A percentile compares a stretch with the other conserved stretches of the same genome.
Conservation (phyloP, 2,329 filamentous ascomycete species). For the Xylariaceae sp. region DNA sequence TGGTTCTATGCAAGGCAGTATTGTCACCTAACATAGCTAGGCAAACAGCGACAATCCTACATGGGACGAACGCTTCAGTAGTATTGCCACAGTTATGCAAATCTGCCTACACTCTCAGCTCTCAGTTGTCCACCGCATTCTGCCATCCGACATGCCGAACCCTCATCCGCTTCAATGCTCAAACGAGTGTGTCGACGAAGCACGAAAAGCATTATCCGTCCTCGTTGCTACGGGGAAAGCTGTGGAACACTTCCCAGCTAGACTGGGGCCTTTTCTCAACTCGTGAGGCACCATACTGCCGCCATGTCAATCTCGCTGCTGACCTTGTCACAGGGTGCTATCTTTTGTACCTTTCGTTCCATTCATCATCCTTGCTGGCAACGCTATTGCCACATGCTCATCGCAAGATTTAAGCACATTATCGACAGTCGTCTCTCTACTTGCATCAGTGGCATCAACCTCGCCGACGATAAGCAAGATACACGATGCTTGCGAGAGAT, state of each 20-base stretch:
- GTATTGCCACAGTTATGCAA: constrained; percentile 3
- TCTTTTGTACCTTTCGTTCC: constrained; percentile 26
- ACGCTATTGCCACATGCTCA: constrained; percentile 27
- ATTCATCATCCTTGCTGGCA: constrained; percentile 28
- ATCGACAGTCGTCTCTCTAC: constrained; percentile 17
- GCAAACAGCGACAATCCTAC: constrained; percentile 9
- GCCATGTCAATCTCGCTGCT: too few species aligned
- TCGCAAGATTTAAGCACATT: constrained; percentile 20
- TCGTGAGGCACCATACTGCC: constrained; percentile 13
- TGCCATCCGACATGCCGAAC: constrained; percentile 5
- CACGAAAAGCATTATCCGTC: constrained; percentile 20
- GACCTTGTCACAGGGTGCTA: constrained; percentile 14
- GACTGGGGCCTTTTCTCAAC: constrained; percentile 22
- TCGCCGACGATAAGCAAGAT: constrained; percentile 20
- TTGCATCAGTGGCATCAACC: constrained; percentile 11
- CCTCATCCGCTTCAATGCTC: constrained; percentile 26
- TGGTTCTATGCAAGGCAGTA: not conserved
- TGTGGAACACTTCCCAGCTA: not conserved
- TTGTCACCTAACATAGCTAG: not conserved
- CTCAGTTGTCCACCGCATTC: constrained; percentile 15
- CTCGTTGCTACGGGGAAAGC: constrained; percentile 18
- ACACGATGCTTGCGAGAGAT: constrained; percentile 25
- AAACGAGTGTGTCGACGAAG: constrained; percentile 24
- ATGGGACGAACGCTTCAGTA: constrained; percentile 4
- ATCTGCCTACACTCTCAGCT: constrained; percentile 15